Percentiles rank a stretch among this genome's conserved stretches.
These are phyloP conservation scores for Globisporangium yorkense DNA, from an alignment of 352 stramenopile species.

Conservation along the genomic window DNA sequence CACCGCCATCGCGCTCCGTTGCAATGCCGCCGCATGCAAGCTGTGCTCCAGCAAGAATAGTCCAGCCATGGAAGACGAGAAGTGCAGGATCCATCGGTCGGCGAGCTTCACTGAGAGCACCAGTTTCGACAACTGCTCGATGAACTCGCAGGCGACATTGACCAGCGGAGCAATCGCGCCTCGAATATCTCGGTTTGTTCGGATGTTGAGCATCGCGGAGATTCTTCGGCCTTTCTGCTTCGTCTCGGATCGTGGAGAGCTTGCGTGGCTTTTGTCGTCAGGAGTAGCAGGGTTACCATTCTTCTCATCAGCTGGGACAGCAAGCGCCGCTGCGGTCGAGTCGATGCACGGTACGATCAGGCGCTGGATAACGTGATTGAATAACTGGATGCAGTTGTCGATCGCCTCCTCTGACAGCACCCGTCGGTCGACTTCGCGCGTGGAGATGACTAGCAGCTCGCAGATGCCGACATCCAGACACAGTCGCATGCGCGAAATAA, in stretches of 20 bases:
- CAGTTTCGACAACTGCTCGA: slow-evolving; percentile 60
- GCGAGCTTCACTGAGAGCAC: slow-evolving; percentile 62
- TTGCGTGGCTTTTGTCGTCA: neutral
- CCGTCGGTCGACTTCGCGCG: slow-evolving; percentile 56
- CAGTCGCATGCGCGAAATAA: slow-evolving; percentile 28
- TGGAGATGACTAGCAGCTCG: slow-evolving; percentile 68
- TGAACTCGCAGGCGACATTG: slow-evolving; percentile 62
- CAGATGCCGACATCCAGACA: slow-evolving; percentile 69
- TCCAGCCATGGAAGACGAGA: slow-evolving; percentile 64
- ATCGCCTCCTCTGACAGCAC: slow-evolving; percentile 80
- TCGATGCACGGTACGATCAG: slow-evolving; percentile 71
- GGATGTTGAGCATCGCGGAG: slow-evolving; percentile 33
- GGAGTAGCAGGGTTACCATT: neutral
- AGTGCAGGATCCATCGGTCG: slow-evolving; percentile 67
- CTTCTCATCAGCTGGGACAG: slow-evolving; percentile 11
- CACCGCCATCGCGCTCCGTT: slow-evolving; percentile 54
- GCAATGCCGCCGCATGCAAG: slow-evolving; percentile 46
- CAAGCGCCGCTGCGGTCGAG: slow-evolving; percentile 31
- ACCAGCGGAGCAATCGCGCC: slow-evolving; percentile 55
- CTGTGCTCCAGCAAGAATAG: slow-evolving; percentile 69
- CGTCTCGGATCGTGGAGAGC: slow-evolving; percentile 1
- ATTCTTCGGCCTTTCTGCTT: slow-evolving; percentile 1
- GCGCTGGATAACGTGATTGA: slow-evolving; percentile 49
- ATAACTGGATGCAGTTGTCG: slow-evolving; percentile 67
- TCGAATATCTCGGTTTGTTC: slow-evolving; percentile 39